Base-by-base conservation (phyloP, 1,139 yeast genomes). In the Candida sp. region DNA sequence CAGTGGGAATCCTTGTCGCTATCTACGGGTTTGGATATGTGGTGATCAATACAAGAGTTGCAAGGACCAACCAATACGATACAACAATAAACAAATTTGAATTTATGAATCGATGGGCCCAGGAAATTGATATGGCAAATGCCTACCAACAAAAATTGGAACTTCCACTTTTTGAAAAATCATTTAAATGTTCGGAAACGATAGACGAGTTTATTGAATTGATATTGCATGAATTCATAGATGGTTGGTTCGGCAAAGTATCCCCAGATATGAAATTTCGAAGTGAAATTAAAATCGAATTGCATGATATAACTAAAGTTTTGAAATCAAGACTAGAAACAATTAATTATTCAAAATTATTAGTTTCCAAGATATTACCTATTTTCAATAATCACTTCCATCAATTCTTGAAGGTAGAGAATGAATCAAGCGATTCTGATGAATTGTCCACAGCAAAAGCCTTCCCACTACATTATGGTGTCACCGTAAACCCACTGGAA, bases 361-460 rank as follows among this genome's bases (percentile, higher is more conserved):
- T 86, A 3, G 82, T 87, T 1, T 64, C 81, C 15, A 75, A 73
- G 39, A 41, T 87, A 0, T 46, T 87, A 4, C 97, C 97, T 0
- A 56, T 83, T 1, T 22, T 89, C 1, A 83, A 87, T 2, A 80
- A 77, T 15, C 96, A 90, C 57, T 76, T 84, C 47, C 64, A 69
- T 5, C 68, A 70, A 8, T 87, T 75, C 55, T 64, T 75, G 2
- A 55, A 59, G 5, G 88, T 95, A 0, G 83, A 78, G 43, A 41
- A 46, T 9, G 8, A 23, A n/a, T 29, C 40, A 9, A 43, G 51
- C 22, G 58, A 57, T 22, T 35, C 45, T 4, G 73, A 71, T 38
- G 83, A 82, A 42, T 63, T 76, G 38, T 82, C 84, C 41, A 59
- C 73, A 5, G 78, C 80, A 5, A 72, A 70, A 34, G 21, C 27